Conservation (phyloP, 176 grass and related monocot genomes). For the Bonia amplexicaulis region DNA sequence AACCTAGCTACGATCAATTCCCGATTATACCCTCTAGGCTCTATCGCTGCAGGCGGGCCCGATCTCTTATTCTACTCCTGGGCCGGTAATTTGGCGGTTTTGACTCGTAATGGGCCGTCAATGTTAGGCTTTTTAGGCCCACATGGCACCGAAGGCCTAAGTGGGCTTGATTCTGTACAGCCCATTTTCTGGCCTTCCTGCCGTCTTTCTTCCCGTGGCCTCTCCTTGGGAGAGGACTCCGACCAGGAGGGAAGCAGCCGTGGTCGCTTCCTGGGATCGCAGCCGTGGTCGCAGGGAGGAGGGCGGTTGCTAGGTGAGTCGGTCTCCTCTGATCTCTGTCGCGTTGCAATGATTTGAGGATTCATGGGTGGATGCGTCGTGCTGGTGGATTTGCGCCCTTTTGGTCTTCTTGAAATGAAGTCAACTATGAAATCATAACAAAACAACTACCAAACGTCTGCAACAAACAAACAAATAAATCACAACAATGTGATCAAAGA, state of each 20-base stretch:
- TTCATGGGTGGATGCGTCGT: background rate
- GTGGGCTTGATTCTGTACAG: background rate
- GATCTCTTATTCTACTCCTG: fast-evolving
- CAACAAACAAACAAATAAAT: no score
- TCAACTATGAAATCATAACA: no score
- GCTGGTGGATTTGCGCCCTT: slow-evolving; percentile 19
- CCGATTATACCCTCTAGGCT: background rate
- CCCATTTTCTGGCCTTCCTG: background rate
- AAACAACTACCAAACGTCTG: no score
- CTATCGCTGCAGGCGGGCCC: background rate
- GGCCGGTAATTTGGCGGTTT: background rate
- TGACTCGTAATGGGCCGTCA: background rate
- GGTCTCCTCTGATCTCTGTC: background rate
- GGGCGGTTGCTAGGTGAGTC: slow-evolving; percentile 2
- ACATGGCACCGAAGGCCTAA: background rate
- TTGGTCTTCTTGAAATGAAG: background rate
- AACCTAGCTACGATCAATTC: background rate
- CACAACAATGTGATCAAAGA: no score
- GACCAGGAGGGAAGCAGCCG: background rate
- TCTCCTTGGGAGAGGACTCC: slow-evolving; percentile 17
- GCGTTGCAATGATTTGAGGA: background rate
- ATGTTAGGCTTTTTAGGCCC: background rate
- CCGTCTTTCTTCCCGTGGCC: background rate
- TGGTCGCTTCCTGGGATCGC: slow-evolving; percentile 18
- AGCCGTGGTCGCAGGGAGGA: background rate